Base-by-base conservation (phyloP, 345 rosid species). In the Chamaenerion angustifolium region DNA sequence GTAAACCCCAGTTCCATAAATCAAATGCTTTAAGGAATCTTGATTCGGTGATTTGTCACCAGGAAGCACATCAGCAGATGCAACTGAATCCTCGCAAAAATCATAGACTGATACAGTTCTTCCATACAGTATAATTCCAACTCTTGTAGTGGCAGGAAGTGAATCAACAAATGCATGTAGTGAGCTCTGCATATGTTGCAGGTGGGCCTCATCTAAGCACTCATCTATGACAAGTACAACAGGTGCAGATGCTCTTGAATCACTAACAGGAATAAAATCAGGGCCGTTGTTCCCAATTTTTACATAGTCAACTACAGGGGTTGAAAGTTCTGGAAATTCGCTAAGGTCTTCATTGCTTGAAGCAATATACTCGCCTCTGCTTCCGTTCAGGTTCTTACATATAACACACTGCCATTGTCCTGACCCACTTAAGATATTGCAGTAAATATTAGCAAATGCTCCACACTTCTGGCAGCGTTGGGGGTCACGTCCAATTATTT, bases 321-420 rank as follows among this genome's bases (percentile, higher is more conserved):
- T 77, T 35, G 90, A 76, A 37, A 93, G 73, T 68, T 93, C 96
- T 0, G 85, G 94, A 40, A 80, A 81, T 57, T 61, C 76, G 52
- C 64, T 69, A 48, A 88, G 79, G 50, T 88, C 94, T 56, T 85
- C 80, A 66, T 77, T 82, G 71, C 63, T 73, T 10, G 86, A 58
- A 67, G 94, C 86, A 49, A 79, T 64, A 49, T 93, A 93, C 68
- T 87, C 99, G 49, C 94, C 94, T 68, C 65, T 77, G 70, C 96
- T 93, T 44, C 75, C 88, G 70, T 85, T 82, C 71, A 93, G 56
- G 46, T 52, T 71, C 60, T 59, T 43, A 69, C 95, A 93, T 56
- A 93, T 73, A 43, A 88, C 75, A 48, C 99, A 93, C 59, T 93
- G 94, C 99, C 95, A 93, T 64, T 93, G 94, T 49, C 96, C 99